Conservation (phyloP, 2,329 filamentous ascomycete genomes). For the Chlorencoelia australis region DNA sequence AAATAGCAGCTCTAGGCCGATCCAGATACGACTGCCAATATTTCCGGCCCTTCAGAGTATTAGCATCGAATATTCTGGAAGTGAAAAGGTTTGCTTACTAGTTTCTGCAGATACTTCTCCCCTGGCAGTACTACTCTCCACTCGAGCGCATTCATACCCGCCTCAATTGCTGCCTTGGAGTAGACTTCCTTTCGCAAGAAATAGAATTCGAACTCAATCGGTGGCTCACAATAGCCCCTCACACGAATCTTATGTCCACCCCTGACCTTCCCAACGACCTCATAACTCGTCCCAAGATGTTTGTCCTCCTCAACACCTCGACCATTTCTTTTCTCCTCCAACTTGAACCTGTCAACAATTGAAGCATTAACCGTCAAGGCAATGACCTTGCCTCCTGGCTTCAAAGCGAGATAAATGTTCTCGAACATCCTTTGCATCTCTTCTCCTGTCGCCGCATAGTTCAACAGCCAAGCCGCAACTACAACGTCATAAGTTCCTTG, state of each 20-base stretch:
- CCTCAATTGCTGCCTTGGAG: background rate
- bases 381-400: background rate
- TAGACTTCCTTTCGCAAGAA: conserved; percentile 1
- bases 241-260: background rate
- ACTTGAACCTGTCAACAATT: background rate
- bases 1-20: conserved; percentile 1
- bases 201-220: background rate
- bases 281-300: background rate
- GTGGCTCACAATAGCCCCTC: background rate
- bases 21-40: conserved; percentile 1
- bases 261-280: background rate
- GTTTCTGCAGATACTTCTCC: background rate
- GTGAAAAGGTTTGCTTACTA: background rate
- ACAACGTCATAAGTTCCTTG: background rate
- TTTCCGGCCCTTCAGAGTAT: background rate
- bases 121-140: background rate
- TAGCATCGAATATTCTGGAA: background rate
- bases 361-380: background rate
- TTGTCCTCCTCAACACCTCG: background rate
- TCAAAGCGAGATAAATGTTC: background rate
- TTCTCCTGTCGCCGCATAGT: background rate
- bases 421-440: conserved; percentile 1
- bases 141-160: background rate
- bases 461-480: background rate
- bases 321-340: background rate